A percentile compares a stretch with the other conserved stretches of the same genome.
phyloP scores from a whole-genome alignment of 1,139 yeast genomes.

The Saccharomycopsis hybrid region DNA sequence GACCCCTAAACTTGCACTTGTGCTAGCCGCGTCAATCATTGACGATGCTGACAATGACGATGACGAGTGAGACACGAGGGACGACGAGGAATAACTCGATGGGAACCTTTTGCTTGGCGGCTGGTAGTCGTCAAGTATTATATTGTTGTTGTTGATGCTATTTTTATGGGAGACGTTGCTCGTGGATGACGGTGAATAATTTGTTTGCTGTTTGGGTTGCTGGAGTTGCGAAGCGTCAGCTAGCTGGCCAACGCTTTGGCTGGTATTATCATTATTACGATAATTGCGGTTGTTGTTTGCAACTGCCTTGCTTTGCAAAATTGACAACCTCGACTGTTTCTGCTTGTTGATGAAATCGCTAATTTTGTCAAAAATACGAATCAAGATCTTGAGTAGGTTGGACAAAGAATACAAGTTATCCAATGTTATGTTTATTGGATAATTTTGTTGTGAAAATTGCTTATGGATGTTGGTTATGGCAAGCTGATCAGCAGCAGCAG shows the following conservation, averaged over 20 bases:
- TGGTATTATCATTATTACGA: too few species aligned
- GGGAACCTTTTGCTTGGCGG: too few species aligned
- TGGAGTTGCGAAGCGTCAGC: too few species aligned
- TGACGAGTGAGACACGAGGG: too few species aligned
- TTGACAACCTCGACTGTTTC: background rate
- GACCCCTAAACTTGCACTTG: background rate
- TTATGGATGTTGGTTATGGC: background rate
- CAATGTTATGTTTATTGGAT: slow-evolving; percentile 10
- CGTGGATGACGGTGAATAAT: too few species aligned
- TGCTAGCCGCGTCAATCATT: background rate
- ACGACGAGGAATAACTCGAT: too few species aligned
- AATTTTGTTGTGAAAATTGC: slow-evolving; percentile 11
- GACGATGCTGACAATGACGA: background rate
- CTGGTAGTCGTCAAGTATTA: too few species aligned
- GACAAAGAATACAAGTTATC: slow-evolving; percentile 8
- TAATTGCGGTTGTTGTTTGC: background rate
- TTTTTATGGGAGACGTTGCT: too few species aligned
- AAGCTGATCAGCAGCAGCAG: background rate
- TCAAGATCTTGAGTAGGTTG: slow-evolving; percentile 8
- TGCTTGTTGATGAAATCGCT: background rate
- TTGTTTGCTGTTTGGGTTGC: too few species aligned
- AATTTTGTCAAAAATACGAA: slow-evolving; percentile 8
- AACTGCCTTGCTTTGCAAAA: background rate
- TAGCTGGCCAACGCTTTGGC: too few species aligned
- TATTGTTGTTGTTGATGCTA: too few species aligned